Evolutionary conservation across 495 filamentous ascomycete genomes (phyloP), one percentile per base, ranked within the genome.

Genomic region (Aspergillus bridgeri): DNA sequence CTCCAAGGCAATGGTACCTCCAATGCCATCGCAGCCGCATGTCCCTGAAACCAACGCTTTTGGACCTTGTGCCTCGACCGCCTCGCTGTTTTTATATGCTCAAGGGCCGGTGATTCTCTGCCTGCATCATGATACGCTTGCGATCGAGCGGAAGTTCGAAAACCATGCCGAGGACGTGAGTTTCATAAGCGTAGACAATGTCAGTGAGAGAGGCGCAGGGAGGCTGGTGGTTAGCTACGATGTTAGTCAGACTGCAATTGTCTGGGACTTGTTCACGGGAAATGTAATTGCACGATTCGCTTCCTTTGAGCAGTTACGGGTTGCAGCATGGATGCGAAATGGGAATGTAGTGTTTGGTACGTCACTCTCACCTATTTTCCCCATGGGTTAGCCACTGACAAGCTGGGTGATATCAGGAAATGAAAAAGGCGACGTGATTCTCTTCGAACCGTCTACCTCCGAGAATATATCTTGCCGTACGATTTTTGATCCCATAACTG

Each of bases 281-380:
- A 88, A 89, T 42, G 92, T 96, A 66, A 82, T 96, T 59, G 87
- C 94, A 18, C 81, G 92, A 48, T 97, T 97, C 71, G 86, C 86
- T 52, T 91, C 91, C 0, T 97, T 96, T 66, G 92, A 96, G 67
- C 81, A 87, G 58, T 81, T 98, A 54, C 83, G 82, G 42, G 86
- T 89, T 48, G 94, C 94, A 48, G 80, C 89, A 18, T 98, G 93
- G 92, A 96, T 98, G 94, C 83, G 88, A 48, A 96, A 97, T 77
- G 94, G 95, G 42, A 96, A 97, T 80, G 85, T 98, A 56, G 93
- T 90, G 51, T 97, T 98, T 77, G 94, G 93, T 96, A 65, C 21
- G 20, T 24, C 4, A n/a, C 38, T 15, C 21, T 9, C 8, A 38
- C 6, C 3, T 8, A 4, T 20, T 25, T 17, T 33, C n/a, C 27